Percentiles rank a stretch among this genome's conserved stretches.
Evolutionary conservation across 2,329 filamentous ascomycete species (phyloP).

Genomic region (Nemania serpens): DNA sequence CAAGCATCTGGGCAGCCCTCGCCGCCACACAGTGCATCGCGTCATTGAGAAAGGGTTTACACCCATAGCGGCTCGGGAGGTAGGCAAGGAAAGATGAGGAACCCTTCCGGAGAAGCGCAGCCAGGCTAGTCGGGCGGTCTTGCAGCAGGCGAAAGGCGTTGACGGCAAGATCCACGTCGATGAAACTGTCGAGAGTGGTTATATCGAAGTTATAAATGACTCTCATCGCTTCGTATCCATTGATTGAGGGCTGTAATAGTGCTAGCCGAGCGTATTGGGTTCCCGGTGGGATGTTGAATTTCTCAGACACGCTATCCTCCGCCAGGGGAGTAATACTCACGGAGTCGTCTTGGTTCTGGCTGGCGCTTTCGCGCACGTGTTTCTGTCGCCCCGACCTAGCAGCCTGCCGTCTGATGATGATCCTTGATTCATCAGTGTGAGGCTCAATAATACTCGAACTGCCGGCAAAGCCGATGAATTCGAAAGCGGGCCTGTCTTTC

Average conservation of each 20-base stretch:
- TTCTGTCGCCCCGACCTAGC: neutral
- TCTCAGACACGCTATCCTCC: neutral
- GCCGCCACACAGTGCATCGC: neutral
- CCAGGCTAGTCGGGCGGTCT: neutral
- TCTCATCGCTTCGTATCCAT: neutral
- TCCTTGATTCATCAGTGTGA: neutral
- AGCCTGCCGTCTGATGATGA: neutral
- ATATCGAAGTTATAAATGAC: neutral
- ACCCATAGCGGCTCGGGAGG: neutral
- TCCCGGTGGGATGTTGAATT: neutral
- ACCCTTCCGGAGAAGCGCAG: neutral
- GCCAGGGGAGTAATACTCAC: neutral
- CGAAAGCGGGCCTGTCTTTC: neutral
- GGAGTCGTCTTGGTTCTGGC: neutral
- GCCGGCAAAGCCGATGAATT: neutral
- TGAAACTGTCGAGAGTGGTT: neutral
- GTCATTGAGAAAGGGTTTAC: neutral
- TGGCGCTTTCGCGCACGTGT: neutral
- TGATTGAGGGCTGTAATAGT: neutral
- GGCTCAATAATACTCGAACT: neutral
- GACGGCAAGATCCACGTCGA: neutral
- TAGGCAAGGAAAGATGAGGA: neutral
- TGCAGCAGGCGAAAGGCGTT: neutral
- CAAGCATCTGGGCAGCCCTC: neutral
- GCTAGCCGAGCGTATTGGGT: neutral